Percentiles rank a stretch among this genome's conserved stretches.
Evolutionary conservation across 2,329 filamentous ascomycete species (phyloP).

Genomic region (Neocatenulostroma microsporum): DNA sequence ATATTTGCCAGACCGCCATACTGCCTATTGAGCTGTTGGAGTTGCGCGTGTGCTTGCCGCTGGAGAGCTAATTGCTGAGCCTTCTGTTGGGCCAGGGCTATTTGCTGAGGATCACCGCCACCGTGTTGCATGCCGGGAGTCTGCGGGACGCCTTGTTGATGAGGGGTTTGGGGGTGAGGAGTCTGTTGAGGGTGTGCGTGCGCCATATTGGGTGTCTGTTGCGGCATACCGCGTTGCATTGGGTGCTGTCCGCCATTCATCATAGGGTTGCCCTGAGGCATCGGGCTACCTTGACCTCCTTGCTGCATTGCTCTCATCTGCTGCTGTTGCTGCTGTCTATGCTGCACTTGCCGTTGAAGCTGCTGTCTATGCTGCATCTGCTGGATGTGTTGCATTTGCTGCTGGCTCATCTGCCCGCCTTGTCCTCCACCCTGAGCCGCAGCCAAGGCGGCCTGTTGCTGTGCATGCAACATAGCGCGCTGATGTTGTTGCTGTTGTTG

Average conservation of each 20-base stretch:
- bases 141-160: conserved; percentile 2
- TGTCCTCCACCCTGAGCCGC: too few relatives aligned
- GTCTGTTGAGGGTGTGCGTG: conserved; percentile 3
- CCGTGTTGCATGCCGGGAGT: conserved; percentile 6
- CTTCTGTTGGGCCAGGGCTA: conserved; percentile 10
- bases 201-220: conserved; percentile 8
- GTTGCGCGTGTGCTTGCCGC: conserved; percentile 12
- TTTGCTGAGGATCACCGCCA: conserved; percentile 13
- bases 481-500: conserved; percentile 18
- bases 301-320: conserved; percentile 2
- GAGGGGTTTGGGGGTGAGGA: too few relatives aligned
- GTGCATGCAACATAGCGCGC: conserved; percentile 10
- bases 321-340: conserved; percentile 13
- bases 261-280: too few relatives aligned
- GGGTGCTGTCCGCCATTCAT: too few relatives aligned
- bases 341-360: conserved; percentile 8
- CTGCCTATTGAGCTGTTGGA: conserved; percentile 14
- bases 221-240: too few relatives aligned
- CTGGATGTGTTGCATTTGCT: conserved; percentile 12
- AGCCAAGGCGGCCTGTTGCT: conserved; percentile 15
- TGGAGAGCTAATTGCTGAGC: conserved; percentile 10
- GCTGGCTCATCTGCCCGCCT: conserved; percentile 17
- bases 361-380: conserved; percentile 13
- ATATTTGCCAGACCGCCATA: conserved; percentile 15
- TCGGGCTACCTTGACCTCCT: conserved; percentile 11